Conservation (phyloP, 345 rosid genomes). For the Boechera retrofracta region DNA sequence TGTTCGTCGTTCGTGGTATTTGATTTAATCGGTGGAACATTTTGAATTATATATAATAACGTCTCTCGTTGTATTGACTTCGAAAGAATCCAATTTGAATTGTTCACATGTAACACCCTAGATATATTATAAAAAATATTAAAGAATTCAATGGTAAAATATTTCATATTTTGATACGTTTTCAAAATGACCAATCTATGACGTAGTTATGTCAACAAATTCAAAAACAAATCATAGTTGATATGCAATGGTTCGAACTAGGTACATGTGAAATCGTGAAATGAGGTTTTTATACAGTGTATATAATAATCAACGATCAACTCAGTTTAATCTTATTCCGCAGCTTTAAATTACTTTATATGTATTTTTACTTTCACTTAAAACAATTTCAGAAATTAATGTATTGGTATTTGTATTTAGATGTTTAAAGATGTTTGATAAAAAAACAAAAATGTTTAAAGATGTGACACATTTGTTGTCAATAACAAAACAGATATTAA, state of each 20-base stretch:
- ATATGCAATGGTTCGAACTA: neutral
- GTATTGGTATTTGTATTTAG: neutral
- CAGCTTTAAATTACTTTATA: neutral
- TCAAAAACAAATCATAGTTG: too few relatives aligned
- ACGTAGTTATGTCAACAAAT: neutral
- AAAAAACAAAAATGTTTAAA: neutral
- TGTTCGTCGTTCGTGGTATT: slow-evolving; percentile 14
- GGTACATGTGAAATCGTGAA: slow-evolving; percentile 22
- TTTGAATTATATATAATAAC: slow-evolving; percentile 6
- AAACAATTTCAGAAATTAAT: too few relatives aligned
- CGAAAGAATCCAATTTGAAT: neutral
- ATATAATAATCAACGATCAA: too few relatives aligned
- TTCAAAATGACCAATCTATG: neutral
- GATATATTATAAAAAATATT: too few relatives aligned
- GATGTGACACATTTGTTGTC: neutral
- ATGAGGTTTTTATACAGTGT: neutral
- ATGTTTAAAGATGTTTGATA: neutral
- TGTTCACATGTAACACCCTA: slow-evolving; percentile 21
- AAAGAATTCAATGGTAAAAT: neutral
- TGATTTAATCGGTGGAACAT: slow-evolving; percentile 20
- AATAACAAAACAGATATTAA: neutral
- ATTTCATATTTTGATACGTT: neutral
- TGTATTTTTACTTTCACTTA: too few relatives aligned
- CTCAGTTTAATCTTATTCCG: too few relatives aligned
- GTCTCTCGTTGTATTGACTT: slow-evolving; percentile 27